phyloP scores from a whole-genome alignment of 2,329 filamentous ascomycete species.

The Colletotrichum tanaceti region DNA sequence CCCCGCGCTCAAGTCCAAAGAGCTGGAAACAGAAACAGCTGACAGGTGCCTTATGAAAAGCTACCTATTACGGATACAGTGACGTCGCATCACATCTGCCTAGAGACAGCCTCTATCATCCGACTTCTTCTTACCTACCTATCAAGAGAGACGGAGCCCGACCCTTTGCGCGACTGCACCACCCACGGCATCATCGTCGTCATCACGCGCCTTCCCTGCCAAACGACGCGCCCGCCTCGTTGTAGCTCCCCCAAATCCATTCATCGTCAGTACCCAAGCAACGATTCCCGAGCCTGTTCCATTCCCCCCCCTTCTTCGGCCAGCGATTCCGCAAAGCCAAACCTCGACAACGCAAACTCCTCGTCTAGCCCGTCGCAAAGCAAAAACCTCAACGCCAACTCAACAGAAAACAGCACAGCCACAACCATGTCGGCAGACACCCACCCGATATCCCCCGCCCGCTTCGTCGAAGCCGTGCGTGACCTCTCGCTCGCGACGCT shows the following conservation, averaged over 20 bases:
- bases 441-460: constrained; percentile 68
- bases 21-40: constrained; percentile 7
- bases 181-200: neutral
- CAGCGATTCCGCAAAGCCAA: neutral
- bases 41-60: too few species aligned
- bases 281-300: neutral
- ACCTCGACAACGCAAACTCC: neutral
- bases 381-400: neutral
- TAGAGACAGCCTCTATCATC: neutral
- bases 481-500: constrained; percentile 75
- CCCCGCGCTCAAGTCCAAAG: constrained; percentile 25
- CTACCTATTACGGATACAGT: constrained; percentile 8
- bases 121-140: neutral
- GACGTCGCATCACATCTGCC: constrained; percentile 13
- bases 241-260: neutral
- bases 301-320: neutral
- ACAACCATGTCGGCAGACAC: constrained; percentile 70
- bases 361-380: constrained; percentile 16
- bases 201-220: neutral
- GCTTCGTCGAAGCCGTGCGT: constrained; percentile 75
- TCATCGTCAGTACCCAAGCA: neutral
- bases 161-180: neutral
- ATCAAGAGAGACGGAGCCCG: neutral
- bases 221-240: neutral
- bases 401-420: neutral